phyloP scores from a whole-genome alignment of 139 green algal species.

The Tetradesmus obliquus region DNA sequence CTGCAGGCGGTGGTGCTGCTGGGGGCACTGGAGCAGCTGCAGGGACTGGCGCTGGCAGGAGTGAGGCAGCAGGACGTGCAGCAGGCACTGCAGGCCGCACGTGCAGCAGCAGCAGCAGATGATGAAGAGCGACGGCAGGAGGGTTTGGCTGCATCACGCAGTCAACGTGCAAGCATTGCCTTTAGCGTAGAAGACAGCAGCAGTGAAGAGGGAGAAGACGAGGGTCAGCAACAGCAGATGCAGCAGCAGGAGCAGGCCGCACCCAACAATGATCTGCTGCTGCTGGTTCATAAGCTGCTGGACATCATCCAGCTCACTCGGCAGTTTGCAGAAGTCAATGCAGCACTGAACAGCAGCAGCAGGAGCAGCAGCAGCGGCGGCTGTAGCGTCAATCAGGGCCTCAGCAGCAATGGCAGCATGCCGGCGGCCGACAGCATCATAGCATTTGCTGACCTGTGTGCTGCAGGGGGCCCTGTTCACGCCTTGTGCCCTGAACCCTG shows the following conservation, averaged over 20 bases:
- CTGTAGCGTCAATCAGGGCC: not conserved
- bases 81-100: not conserved
- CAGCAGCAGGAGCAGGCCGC: not conserved
- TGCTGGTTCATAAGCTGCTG: not conserved
- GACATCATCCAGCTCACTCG: not conserved
- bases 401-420: not conserved
- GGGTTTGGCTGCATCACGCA: too few species aligned
- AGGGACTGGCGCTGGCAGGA: not conserved
- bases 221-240: not conserved
- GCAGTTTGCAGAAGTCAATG: not conserved
- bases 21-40: slow-evolving; percentile 19
- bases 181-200: not conserved
- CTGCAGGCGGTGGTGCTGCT: slow-evolving; percentile 28
- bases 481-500: not conserved
- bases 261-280: not conserved
- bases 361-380: not conserved
- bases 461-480: not conserved
- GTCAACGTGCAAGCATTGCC: not conserved
- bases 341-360: not conserved
- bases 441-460: not conserved
- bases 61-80: slow-evolving; percentile 9
- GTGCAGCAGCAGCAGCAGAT: not conserved
- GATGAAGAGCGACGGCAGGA: not conserved
- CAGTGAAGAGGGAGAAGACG: not conserved
- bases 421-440: not conserved